Percentiles rank a stretch among this genome's conserved stretches.
Evolutionary conservation across 805 yeast species (phyloP).

Genomic region (Torulaspora gathmanii): DNA sequence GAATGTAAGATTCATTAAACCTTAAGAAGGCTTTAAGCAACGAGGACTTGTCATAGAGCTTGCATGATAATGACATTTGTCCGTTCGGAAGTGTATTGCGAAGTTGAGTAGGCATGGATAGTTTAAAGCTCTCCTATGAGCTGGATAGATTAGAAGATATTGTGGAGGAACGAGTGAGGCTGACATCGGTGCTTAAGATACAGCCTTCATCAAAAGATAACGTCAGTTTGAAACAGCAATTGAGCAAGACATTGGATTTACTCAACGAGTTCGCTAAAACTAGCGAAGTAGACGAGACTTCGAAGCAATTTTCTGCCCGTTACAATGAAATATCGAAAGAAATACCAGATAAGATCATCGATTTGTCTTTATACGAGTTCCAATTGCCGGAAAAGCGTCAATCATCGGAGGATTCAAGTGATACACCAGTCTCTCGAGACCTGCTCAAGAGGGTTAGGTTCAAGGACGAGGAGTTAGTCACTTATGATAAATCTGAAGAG

Average conservation of each 20-base stretch:
- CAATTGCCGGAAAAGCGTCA: conserved; percentile 4
- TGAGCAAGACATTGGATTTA: conserved; percentile 16
- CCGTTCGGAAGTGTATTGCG: neutral
- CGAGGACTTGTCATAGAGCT: neutral
- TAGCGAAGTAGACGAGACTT: conserved; percentile 5
- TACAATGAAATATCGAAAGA: conserved; percentile 18
- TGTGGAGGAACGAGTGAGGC: conserved; percentile 29
- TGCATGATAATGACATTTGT: neutral
- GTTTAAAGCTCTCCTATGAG: conserved; percentile 26
- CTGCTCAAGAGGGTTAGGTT: conserved; percentile 24
- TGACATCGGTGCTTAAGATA: conserved; percentile 20
- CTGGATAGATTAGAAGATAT: conserved; percentile 27
- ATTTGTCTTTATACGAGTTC: conserved; percentile 15
- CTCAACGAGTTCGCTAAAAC: conserved; percentile 13
- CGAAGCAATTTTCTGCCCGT: conserved; percentile 5
- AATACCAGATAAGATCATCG: conserved; percentile 16
- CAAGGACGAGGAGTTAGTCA: conserved; percentile 21
- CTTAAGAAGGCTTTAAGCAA: neutral
- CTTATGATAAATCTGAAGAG: conserved; percentile 6
- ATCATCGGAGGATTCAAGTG: conserved; percentile 1
- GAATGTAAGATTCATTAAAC: too few species aligned
- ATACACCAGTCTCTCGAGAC: conserved; percentile 3
- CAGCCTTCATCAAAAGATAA: conserved; percentile 29
- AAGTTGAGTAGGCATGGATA: conserved; percentile 16
- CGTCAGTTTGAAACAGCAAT: conserved; percentile 21